Percentiles rank a stretch among this genome's conserved stretches.
These are phyloP conservation scores for Chaetomiaceae sp. DNA, from an alignment of 2,329 filamentous ascomycete species.

Conservation along the genomic window DNA sequence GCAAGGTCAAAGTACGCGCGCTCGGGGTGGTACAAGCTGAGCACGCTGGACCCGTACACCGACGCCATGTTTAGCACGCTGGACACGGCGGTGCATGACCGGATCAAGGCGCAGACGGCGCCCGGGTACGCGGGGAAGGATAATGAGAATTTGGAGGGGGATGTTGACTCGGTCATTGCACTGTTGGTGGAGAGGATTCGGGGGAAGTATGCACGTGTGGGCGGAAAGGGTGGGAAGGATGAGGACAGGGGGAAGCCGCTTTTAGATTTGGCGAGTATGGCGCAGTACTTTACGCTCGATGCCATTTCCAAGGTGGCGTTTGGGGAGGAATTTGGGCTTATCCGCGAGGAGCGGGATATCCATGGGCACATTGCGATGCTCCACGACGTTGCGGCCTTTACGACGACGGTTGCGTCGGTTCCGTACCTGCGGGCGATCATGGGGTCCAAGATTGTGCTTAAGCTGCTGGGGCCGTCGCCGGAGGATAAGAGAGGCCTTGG, in stretches of 20 bases:
- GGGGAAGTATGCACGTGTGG: conserved; percentile 19
- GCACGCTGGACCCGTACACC: conserved; percentile 43
- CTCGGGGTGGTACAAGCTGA: conserved; percentile 40
- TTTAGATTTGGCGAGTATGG: conserved; percentile 42
- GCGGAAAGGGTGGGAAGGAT: too few species aligned
- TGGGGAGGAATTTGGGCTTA: conserved; percentile 44
- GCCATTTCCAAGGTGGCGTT: conserved; percentile 47
- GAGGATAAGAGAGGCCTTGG: conserved; percentile 31
- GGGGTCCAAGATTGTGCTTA: conserved; percentile 29
- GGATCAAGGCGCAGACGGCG: conserved; percentile 27
- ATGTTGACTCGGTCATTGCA: conserved; percentile 25
- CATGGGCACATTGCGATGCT: conserved; percentile 40
- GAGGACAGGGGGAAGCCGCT: conserved; percentile 16
- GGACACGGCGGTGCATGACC: conserved; percentile 29
- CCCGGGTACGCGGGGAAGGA: conserved; percentile 31
- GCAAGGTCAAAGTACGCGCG: conserved; percentile 31
- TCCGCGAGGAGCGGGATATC: conserved; percentile 39
- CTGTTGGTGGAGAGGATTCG: conserved; percentile 19
- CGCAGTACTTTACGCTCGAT: conserved; percentile 49
- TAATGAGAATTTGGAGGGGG: conserved; percentile 26
- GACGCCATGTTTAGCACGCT: conserved; percentile 46
- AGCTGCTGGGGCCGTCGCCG: conserved; percentile 35
- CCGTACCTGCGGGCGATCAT: conserved; percentile 40
- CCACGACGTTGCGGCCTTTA: conserved; percentile 12
- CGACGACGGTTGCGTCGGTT: conserved; percentile 30